phyloP scores from a whole-genome alignment of 352 stramenopile species.

The Blastocystis sp. region DNA sequence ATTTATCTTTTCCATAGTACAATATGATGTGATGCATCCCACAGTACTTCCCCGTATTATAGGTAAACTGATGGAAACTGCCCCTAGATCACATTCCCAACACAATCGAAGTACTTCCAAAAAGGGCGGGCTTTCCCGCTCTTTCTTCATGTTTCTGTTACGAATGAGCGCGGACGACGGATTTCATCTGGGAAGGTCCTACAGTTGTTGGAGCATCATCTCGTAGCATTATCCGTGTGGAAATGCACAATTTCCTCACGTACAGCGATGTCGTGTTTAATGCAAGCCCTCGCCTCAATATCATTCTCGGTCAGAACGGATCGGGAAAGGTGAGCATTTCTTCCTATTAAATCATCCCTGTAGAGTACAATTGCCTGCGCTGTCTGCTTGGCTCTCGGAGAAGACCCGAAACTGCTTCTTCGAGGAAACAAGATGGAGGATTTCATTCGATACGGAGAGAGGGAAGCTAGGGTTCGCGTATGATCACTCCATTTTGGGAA shows the following conservation, averaged over 20 bases:
- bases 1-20: too few species aligned
- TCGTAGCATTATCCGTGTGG: constrained; percentile 71
- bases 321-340: constrained; percentile 73
- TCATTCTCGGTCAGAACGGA: constrained; percentile 92
- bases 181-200: constrained; percentile 64
- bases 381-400: constrained; percentile 86
- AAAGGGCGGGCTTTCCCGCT: background rate
- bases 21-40: too few species aligned
- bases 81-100: too few species aligned
- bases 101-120: background rate
- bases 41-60: too few species aligned
- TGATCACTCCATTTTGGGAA: background rate
- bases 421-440: constrained; percentile 80
- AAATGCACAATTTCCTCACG: constrained; percentile 84
- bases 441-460: constrained; percentile 67
- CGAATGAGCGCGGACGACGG: background rate
- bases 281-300: constrained; percentile 83
- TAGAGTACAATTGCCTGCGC: constrained; percentile 84
- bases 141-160: background rate
- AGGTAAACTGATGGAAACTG: too few species aligned
- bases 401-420: constrained; percentile 81
- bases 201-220: background rate
- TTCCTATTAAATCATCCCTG: constrained; percentile 59
- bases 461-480: constrained; percentile 2
- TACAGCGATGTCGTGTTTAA: constrained; percentile 76